Evolutionary conservation across 1,284 basidiomycete species (phyloP).

Genomic region (Rhodotorula sp.): DNA sequence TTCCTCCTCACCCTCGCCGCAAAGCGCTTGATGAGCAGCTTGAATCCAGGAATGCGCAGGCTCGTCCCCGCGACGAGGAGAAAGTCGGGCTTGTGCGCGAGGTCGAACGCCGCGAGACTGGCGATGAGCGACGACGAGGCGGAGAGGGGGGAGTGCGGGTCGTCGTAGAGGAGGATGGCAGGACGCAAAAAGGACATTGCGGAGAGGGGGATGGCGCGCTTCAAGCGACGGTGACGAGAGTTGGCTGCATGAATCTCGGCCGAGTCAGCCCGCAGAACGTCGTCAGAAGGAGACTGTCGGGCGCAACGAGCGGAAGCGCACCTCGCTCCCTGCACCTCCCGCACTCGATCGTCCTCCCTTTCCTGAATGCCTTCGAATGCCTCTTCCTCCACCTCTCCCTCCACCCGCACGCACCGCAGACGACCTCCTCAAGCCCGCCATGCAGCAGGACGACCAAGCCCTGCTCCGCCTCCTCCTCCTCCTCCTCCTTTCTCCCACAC

Average conservation of each 20-base stretch:
- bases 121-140: slow-evolving; percentile 63
- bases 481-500: neutral
- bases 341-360: slow-evolving; percentile 11
- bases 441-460: slow-evolving; percentile 31
- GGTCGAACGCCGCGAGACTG: slow-evolving; percentile 67
- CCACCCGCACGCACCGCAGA: slow-evolving; percentile 26
- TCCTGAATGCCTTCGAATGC: slow-evolving; percentile 3
- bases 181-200: slow-evolving; percentile 71
- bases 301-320: neutral
- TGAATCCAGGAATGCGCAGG: slow-evolving; percentile 90
- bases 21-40: slow-evolving; percentile 89
- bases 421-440: slow-evolving; percentile 22
- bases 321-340: slow-evolving; percentile 22
- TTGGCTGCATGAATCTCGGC: neutral
- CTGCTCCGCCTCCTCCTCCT: neutral
- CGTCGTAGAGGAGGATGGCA: slow-evolving; percentile 86
- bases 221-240: slow-evolving; percentile 52
- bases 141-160: slow-evolving; percentile 73
- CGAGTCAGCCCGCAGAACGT: neutral
- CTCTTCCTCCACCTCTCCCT: slow-evolving; percentile 15
- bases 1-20: slow-evolving; percentile 67
- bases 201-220: neutral
- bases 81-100: slow-evolving; percentile 69
- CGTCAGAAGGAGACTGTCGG: neutral
- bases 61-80: slow-evolving; percentile 95